Conservation (phyloP, 2,329 filamentous ascomycete genomes). For the Chaetomiaceae sp. region DNA sequence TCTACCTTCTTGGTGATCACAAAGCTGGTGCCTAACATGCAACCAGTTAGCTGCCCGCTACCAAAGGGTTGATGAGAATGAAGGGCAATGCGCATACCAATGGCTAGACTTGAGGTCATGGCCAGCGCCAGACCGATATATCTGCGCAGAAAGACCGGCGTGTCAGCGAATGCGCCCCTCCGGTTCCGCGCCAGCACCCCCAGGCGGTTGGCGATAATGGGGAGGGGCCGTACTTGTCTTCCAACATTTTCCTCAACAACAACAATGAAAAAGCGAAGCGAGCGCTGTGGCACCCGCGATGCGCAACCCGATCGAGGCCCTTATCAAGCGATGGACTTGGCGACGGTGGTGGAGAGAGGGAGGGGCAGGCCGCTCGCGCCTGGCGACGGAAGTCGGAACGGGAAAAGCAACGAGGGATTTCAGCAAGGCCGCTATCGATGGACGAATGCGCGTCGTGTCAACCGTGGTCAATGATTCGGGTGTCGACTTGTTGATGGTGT, state of each 20-base stretch:
- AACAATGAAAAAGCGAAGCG: conserved; percentile 13
- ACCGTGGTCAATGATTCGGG: not conserved
- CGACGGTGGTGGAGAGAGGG: not conserved
- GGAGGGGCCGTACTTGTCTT: conserved; percentile 45
- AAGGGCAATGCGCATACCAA: conserved; percentile 48
- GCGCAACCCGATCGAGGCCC: conserved; percentile 15
- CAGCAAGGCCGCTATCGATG: conserved; percentile 8
- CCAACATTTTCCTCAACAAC: conserved; percentile 34
- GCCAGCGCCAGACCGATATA: conserved; percentile 72
- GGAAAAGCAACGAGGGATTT: conserved; percentile 11
- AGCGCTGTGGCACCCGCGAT: conserved; percentile 19
- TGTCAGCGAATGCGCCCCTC: conserved; percentile 27
- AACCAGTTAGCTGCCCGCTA: not conserved
- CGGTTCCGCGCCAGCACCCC: conserved; percentile 9
- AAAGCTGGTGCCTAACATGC: conserved; percentile 76
- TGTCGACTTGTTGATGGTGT: not conserved
- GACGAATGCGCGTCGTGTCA: conserved; percentile 17
- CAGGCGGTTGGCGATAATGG: not conserved
- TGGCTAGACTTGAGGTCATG: conserved; percentile 68
- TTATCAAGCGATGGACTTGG: conserved; percentile 2
- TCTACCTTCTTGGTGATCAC: conserved; percentile 98
- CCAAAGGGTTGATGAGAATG: not conserved
- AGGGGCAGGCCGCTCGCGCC: conserved; percentile 21
- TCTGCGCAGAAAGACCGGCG: conserved; percentile 38
- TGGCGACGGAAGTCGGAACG: conserved; percentile 20